Evolutionary conservation across 768 basidiomycete species (phyloP).

Genomic region (Glaciozyma martinii): DNA sequence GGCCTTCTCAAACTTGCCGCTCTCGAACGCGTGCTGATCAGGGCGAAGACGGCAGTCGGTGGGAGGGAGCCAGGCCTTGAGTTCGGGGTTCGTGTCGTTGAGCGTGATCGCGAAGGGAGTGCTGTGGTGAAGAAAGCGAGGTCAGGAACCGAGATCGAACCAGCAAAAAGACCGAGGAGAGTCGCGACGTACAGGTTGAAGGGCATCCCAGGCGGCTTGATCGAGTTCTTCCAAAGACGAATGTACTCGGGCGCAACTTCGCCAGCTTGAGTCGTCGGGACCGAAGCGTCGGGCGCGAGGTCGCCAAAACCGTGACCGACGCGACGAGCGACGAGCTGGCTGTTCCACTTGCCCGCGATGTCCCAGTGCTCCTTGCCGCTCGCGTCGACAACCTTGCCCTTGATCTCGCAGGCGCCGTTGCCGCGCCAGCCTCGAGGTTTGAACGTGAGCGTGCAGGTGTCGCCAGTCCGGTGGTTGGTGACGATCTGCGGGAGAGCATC

Average conservation of each 20-base stretch:
- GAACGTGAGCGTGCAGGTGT: conserved; percentile 80
- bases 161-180: not conserved
- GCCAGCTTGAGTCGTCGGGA: conserved; percentile 44
- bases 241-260: conserved; percentile 60
- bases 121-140: not conserved
- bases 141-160: not conserved
- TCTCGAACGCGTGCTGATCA: conserved; percentile 89
- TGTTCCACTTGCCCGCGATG: conserved; percentile 91
- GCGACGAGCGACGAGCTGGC: conserved; percentile 77
- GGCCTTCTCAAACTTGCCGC: conserved; percentile 72
- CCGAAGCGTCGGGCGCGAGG: conserved; percentile 62
- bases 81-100: conserved; percentile 69
- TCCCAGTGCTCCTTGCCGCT: conserved; percentile 64
- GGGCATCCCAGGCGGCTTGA: conserved; percentile 61
- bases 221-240: conserved; percentile 85
- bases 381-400: conserved; percentile 65
- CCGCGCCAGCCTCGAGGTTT: conserved; percentile 94
- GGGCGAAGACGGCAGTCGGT: conserved; percentile 89
- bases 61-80: conserved; percentile 65
- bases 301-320: conserved; percentile 53
- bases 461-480: conserved; percentile 82
- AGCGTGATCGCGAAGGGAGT: conserved; percentile 88
- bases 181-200: conserved; percentile 59
- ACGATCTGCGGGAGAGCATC: conserved; percentile 44
- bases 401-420: conserved; percentile 84